Evolutionary conservation across 148 eudicot genomes (phyloP), one percentile per base, ranked within the genome.

Genomic region (Rhododendron kiyosumense): DNA sequence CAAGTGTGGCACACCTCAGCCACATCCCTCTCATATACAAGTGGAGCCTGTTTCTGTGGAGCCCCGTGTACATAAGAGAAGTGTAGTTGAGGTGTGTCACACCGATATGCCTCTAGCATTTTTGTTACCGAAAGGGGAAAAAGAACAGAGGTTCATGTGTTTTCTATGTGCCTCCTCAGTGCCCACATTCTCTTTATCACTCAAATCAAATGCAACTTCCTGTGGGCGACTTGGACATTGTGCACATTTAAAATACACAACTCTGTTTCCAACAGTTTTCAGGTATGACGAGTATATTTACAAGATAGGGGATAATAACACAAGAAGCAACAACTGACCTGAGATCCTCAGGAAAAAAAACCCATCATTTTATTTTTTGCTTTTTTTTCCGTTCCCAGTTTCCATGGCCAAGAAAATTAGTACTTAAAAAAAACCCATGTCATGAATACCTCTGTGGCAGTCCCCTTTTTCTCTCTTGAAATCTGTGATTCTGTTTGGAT

Each of bases 401-500:
- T 76, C 78, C 83, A 83, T 78, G 83, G 79, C 79, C 83, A 78
- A 83, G 67, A 71, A 75, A 86, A 59, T 48, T 45, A 63, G 36
- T 34, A 2, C 3, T 36, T 36, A 63, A 20, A 59, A 5, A 78
- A 54, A 43, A 34, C 86, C 51, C 63, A 63, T 83, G 83, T 41
- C 73, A 65, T 71, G 57, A 57, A n/a, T 78, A 17, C 77, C 84
- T 57, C 48, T 77, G 80, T 78, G 12, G 63, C 78, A 17, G 41
- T 90, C 84, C 87, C 86, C 88, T 81, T 87, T 86, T 65, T 85
- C 88, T 51, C 83, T 83, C 86, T 90, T 89, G 93, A 84, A 90
- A 90, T 87, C 91, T 89, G 94, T 89, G 90, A 87, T 81, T 57
- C 51, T n/a, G 45, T 90, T 89, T 90, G 91, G 90, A 85, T 26